Evolutionary conservation across 2,329 filamentous ascomycete species (phyloP).

Genomic region (Aspergillus flavus): DNA sequence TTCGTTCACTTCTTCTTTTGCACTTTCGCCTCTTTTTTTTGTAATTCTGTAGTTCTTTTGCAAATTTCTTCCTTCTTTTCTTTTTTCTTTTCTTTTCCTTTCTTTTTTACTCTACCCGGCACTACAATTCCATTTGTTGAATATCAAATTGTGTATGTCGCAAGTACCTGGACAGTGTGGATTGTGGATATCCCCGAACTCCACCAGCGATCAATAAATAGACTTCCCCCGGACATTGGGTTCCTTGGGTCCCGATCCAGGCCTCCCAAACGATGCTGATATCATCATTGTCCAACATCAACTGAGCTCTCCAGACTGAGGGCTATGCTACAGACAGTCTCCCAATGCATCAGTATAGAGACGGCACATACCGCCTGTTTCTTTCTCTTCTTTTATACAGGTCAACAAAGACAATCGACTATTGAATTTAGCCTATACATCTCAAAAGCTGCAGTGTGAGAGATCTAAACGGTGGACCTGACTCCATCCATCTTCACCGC

Average conservation of each 20-base stretch:
- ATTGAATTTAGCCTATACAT: constrained; percentile 6
- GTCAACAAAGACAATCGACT: background rate
- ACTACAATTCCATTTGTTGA: background rate
- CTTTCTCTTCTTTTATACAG: background rate
- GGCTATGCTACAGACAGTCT: background rate
- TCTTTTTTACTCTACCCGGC: background rate
- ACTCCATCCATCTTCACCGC: constrained; percentile 7
- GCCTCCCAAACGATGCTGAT: background rate
- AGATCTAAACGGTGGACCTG: constrained; percentile 1
- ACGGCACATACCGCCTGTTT: background rate
- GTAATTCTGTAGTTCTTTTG: background rate
- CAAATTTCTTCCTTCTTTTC: background rate
- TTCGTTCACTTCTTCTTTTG: constrained; percentile 5
- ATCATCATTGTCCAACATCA: background rate
- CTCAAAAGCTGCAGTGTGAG: background rate
- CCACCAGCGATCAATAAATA: background rate
- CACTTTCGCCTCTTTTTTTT: background rate
- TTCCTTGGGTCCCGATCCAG: constrained; percentile 1
- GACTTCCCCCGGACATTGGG: background rate
- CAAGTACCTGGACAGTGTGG: background rate
- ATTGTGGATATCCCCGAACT: background rate
- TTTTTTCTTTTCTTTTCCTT: background rate
- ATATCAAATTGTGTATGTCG: too few species aligned
- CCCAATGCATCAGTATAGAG: background rate
- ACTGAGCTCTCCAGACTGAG: background rate